Percentiles rank a stretch among this genome's conserved stretches.
Conservation (phyloP, 495 filamentous ascomycete species). For the Elaphomyces granulatus region DNA sequence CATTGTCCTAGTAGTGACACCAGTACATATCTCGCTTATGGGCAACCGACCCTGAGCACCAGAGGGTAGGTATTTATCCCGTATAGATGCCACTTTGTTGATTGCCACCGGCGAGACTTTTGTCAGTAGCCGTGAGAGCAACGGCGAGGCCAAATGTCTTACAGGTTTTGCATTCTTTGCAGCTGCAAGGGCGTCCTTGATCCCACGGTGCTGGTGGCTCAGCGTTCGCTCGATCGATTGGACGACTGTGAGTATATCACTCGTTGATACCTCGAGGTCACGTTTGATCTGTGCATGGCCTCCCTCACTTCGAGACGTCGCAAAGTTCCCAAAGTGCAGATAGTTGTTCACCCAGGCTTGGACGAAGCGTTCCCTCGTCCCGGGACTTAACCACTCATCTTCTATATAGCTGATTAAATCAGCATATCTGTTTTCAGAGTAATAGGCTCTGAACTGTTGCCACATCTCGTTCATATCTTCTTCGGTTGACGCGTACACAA, state of each 20-base stretch:
- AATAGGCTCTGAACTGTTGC: not conserved
- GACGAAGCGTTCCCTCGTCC: not conserved
- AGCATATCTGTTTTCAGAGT: too few species aligned
- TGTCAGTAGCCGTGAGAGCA: too few species aligned
- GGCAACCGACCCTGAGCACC: not conserved
- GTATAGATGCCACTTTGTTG: too few species aligned
- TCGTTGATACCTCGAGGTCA: not conserved
- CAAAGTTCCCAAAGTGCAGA: constrained; percentile 1
- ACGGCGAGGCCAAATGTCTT: too few species aligned
- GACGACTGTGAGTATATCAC: too few species aligned
- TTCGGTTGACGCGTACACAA: not conserved
- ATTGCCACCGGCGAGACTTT: too few species aligned
- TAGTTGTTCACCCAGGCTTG: not conserved
- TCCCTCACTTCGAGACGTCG: not conserved
- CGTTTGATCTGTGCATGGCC: not conserved
- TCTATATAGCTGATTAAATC: too few species aligned
- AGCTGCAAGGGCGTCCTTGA: too few species aligned
- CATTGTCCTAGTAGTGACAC: not conserved
- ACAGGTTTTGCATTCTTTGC: too few species aligned
- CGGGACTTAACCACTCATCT: not conserved
- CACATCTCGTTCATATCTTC: not conserved
- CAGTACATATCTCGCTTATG: not conserved
- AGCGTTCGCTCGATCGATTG: too few species aligned
- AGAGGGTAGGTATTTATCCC: too few species aligned
- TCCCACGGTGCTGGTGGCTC: too few species aligned